Evolutionary conservation across 441 rosid species (phyloP).

Genomic region (Breynia disticha): DNA sequence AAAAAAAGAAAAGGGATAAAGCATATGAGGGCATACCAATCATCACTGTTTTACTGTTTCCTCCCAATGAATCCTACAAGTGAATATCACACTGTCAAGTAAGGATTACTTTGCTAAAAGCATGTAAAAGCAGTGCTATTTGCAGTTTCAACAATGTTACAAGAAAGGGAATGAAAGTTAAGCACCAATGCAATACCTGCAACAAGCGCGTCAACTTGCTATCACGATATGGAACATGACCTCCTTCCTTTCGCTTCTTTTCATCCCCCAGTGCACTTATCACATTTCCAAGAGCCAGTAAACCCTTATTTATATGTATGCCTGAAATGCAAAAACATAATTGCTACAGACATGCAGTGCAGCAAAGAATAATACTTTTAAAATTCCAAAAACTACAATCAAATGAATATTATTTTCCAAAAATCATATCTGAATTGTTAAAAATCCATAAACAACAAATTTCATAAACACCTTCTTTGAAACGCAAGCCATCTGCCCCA

Average conservation of each 20-base stretch:
- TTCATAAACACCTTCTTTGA: slow-evolving; percentile 70
- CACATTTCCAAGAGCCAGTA: slow-evolving; percentile 90
- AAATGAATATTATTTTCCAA: background rate
- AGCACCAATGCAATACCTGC: slow-evolving; percentile 34
- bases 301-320: slow-evolving; percentile 87
- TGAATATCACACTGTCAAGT: background rate
- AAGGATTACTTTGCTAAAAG: background rate
- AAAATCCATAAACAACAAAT: background rate
- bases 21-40: slow-evolving; percentile 50
- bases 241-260: slow-evolving; percentile 91
- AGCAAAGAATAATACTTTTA: background rate
- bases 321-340: slow-evolving; percentile 31
- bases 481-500: slow-evolving; percentile 91
- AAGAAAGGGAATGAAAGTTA: too few species aligned
- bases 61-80: slow-evolving; percentile 87
- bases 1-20: slow-evolving; percentile 3
- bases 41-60: slow-evolving; percentile 98
- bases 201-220: slow-evolving; percentile 97
- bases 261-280: slow-evolving; percentile 97
- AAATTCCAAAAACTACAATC: too few species aligned
- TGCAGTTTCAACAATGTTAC: too few species aligned
- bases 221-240: slow-evolving; percentile 93
- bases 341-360: slow-evolving; percentile 1
- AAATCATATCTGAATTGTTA: background rate
- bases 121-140: too few species aligned